Conservation (phyloP, 2,329 filamentous ascomycete species). For the Xylaria sp. region DNA sequence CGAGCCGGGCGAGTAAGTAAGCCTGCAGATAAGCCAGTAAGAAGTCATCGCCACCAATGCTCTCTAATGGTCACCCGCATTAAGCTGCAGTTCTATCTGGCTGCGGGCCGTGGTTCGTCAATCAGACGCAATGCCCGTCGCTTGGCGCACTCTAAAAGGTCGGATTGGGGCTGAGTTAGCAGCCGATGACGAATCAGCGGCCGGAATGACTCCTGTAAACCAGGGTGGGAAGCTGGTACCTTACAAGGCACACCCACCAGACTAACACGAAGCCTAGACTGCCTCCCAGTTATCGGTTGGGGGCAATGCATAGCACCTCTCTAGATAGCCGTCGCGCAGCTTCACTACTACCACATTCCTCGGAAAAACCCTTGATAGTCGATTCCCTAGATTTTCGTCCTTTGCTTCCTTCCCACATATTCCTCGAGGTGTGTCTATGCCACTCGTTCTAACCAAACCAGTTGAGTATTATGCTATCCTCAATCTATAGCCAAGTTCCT, state of each 20-base stretch:
- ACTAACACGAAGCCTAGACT: background rate
- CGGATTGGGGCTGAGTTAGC: slow-evolving; percentile 35
- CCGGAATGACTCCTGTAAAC: slow-evolving; percentile 6
- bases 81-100: slow-evolving; percentile 15
- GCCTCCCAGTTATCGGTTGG: background rate
- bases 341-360: slow-evolving; percentile 7
- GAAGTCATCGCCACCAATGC: slow-evolving; percentile 3
- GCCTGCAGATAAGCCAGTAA: slow-evolving; percentile 15
- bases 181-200: slow-evolving; percentile 37
- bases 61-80: slow-evolving; percentile 18
- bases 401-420: background rate
- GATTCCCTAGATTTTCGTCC: background rate
- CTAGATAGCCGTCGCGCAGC: background rate
- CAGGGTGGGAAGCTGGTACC: slow-evolving; percentile 37
- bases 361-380: background rate
- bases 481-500: background rate
- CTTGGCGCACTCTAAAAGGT: slow-evolving; percentile 9
- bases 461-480: background rate
- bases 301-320: slow-evolving; percentile 13
- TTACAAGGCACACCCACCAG: slow-evolving; percentile 47
- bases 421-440: background rate
- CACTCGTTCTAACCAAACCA: background rate
- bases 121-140: slow-evolving; percentile 13
- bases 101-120: slow-evolving; percentile 28
- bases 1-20: background rate